These are phyloP conservation scores for Apiospora arundinis DNA, from an alignment of 2,329 filamentous ascomycete genomes.

Conservation along the genomic window DNA sequence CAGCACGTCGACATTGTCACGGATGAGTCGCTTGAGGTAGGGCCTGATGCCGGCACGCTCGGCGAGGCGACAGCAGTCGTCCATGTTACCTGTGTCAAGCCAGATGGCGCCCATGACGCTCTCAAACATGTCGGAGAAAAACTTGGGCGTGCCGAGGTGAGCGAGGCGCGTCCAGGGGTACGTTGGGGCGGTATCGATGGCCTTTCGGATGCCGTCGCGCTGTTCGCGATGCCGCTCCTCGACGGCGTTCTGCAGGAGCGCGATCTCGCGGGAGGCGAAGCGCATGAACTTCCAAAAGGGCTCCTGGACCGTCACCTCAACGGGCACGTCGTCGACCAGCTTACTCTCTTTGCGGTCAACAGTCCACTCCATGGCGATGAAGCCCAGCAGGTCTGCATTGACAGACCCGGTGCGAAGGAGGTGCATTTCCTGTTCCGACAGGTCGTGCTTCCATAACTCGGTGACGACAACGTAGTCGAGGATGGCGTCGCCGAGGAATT, in stretches of 20 bases:
- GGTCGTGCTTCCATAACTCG: constrained; percentile 59
- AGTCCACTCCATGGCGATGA: constrained; percentile 69
- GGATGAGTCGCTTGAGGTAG: constrained; percentile 67
- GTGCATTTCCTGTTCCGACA: constrained; percentile 71
- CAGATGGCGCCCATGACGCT: constrained; percentile 81
- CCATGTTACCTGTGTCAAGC: constrained; percentile 74
- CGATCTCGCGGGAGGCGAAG: constrained; percentile 57
- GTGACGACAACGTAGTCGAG: constrained; percentile 79
- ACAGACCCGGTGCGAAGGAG: constrained; percentile 76
- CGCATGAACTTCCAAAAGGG: constrained; percentile 76
- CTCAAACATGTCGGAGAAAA: constrained; percentile 85
- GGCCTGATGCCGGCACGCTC: constrained; percentile 68
- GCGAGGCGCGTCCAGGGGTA: constrained; percentile 83
- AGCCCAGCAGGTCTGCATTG: constrained; percentile 82
- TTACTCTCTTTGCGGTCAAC: constrained; percentile 42
- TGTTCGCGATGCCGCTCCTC: constrained; percentile 54
- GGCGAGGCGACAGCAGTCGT: constrained; percentile 65
- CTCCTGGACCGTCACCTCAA: constrained; percentile 36
- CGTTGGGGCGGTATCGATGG: constrained; percentile 53
- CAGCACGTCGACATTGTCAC: constrained; percentile 60
- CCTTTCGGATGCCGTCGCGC: constrained; percentile 54
- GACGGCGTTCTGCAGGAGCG: constrained; percentile 50
- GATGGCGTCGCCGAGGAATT: constrained; percentile 87
- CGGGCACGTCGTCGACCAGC: constrained; percentile 35
- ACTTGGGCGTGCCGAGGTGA: constrained; percentile 72